phyloP scores from a whole-genome alignment of 2,329 filamentous ascomycete species.

The Neonectria neomacrospora region DNA sequence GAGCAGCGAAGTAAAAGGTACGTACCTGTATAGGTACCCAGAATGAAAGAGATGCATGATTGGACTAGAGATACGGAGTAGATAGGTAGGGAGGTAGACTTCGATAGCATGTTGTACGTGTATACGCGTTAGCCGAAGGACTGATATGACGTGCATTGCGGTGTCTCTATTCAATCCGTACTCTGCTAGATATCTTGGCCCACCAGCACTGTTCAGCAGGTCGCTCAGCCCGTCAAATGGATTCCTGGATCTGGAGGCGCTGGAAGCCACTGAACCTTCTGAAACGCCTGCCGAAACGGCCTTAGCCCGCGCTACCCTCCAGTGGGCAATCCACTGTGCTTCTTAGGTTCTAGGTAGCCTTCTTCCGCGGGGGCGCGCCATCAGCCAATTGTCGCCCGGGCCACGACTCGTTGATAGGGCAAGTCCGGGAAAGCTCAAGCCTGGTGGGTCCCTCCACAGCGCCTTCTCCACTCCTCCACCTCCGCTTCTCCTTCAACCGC shows the following conservation, averaged over 20 bases:
- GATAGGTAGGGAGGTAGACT: too few species aligned
- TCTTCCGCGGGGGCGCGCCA: slow-evolving; percentile 14
- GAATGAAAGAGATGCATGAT: neutral
- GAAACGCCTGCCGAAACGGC: slow-evolving; percentile 7
- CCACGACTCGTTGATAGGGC: slow-evolving; percentile 17
- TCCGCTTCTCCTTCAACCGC: slow-evolving; percentile 22
- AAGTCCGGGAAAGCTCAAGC: slow-evolving; percentile 10
- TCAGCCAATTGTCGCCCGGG: slow-evolving; percentile 23
- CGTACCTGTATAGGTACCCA: slow-evolving; percentile 5
- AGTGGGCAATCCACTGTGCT: slow-evolving; percentile 9
- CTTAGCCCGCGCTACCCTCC: slow-evolving; percentile 2
- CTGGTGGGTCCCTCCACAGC: slow-evolving; percentile 24
- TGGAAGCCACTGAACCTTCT: slow-evolving; percentile 3
- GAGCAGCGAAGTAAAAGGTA: neutral
- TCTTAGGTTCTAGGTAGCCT: slow-evolving; percentile 7
- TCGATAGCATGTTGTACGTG: neutral
- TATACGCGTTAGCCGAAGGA: neutral
- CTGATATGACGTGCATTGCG: neutral
- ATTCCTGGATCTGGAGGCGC: neutral
- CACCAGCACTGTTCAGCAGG: neutral
- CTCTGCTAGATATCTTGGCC: too few species aligned
- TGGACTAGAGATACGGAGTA: too few species aligned
- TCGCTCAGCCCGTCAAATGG: neutral
- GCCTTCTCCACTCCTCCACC: slow-evolving; percentile 27
- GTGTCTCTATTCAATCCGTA: neutral